Evolutionary conservation across 495 filamentous ascomycete genomes (phyloP), one percentile per base, ranked within the genome.

Genomic region (Hypoxylon intermedium): DNA sequence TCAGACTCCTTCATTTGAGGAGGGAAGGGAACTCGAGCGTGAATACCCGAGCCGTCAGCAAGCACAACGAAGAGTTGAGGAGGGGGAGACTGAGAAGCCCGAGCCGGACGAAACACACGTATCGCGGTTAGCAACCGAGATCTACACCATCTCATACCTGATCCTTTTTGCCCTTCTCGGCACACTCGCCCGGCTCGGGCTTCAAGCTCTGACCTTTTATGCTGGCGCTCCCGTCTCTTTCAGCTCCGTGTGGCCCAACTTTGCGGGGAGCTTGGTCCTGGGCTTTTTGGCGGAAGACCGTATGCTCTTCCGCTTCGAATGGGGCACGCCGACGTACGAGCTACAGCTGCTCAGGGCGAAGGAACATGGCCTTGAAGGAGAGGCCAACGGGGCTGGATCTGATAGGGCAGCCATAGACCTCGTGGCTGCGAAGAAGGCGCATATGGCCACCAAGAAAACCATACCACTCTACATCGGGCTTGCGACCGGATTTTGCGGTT

Each of bases 401-500:
- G 24, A 60, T 36, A 45, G 37, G 33, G 38, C 44, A 15, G 40
- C 44, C 5, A 28, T 74, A 5, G 74, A 77, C 42, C 52, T 75
- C 15, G 67, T 67, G 36, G 75, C 73, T n/a, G 70, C 71, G 18
- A 81, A 80, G 37, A 80, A 83, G 57, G 69, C 75, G 15, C 82
- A 90, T 60, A 74, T 75, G 28, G 68, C 81, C 33, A 71, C 77
- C 34, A 96, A 93, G 72, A 95, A 94, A 74, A 88, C 89, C 2
- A 87, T 94, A 38, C 92, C 93, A 0, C 80, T 97, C 0, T 97
- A 94, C 70, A 90, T 97, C 52, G 94, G 94, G 15, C 85, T 98
- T 0, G 85, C 93, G 0, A 95, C 91, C 2, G 94, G 94, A 9
- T 97, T 96, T 76, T 98, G 94, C 72, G 94, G 94, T 50, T 92